phyloP scores from a whole-genome alignment of 805 yeast genomes.

The Yarrowia porcina region DNA sequence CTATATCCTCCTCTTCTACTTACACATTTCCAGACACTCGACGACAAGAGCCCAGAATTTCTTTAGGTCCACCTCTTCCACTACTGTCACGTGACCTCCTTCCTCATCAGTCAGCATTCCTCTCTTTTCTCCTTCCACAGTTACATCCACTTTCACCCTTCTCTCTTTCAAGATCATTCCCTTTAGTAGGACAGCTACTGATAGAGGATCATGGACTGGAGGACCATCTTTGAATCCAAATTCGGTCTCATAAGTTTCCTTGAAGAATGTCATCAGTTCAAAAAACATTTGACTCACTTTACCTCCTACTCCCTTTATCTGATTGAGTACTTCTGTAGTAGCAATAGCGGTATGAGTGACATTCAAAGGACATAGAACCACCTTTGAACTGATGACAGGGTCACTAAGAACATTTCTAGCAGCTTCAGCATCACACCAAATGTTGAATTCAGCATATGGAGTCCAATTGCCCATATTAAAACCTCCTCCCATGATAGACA shows the following conservation, averaged over 20 bases:
- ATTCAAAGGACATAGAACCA: constrained; percentile 61
- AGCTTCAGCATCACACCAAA: constrained; percentile 72
- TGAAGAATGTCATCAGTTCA: constrained; percentile 53
- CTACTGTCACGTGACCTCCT: not conserved
- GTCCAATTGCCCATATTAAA: constrained; percentile 48
- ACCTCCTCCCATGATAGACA: constrained; percentile 79
- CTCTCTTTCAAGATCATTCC: not conserved
- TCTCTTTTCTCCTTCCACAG: not conserved
- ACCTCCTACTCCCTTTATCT: constrained; percentile 39
- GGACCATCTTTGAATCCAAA: constrained; percentile 56
- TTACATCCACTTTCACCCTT: not conserved
- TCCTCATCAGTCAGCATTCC: not conserved
- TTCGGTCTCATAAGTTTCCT: constrained; percentile 44
- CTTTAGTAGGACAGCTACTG: constrained; percentile 54
- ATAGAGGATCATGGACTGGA: constrained; percentile 78
- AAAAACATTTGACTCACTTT: constrained; percentile 41
- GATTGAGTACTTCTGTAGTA: constrained; percentile 42
- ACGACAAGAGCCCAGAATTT: not conserved
- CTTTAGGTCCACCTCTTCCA: not conserved
- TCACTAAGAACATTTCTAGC: constrained; percentile 56
- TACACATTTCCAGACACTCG: not conserved
- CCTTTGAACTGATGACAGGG: constrained; percentile 46
- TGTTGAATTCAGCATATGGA: constrained; percentile 67
- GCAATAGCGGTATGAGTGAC: constrained; percentile 66
- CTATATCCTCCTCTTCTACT: not conserved